These are phyloP conservation scores for Pseudozyma tsukubaensis DNA, from an alignment of 1,284 basidiomycete species.

Conservation along the genomic window DNA sequence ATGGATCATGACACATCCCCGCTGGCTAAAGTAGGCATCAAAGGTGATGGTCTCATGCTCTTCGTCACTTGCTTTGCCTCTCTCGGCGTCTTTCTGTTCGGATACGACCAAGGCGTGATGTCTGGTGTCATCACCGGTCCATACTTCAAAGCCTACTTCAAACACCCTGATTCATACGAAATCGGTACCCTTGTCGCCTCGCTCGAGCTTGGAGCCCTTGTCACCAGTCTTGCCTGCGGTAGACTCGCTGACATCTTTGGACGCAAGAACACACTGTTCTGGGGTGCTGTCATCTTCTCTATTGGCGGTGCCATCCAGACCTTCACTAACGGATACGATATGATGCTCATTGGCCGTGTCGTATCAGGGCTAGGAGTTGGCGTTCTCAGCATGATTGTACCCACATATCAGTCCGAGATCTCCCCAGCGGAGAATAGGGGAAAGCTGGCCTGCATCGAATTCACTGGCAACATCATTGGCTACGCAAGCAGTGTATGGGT, in stretches of 20 bases:
- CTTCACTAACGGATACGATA: slow-evolving; percentile 81
- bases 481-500: slow-evolving; percentile 85
- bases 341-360: slow-evolving; percentile 88
- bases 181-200: slow-evolving; percentile 82
- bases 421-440: slow-evolving; percentile 85
- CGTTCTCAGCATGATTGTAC: slow-evolving; percentile 87
- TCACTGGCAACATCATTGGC: slow-evolving; percentile 86
- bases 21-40: slow-evolving; percentile 57
- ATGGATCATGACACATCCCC: slow-evolving; percentile 56
- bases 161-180: slow-evolving; percentile 75
- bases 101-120: slow-evolving; percentile 69
- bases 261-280: slow-evolving; percentile 85
- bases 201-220: slow-evolving; percentile 82
- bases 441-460: slow-evolving; percentile 87
- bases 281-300: slow-evolving; percentile 87
- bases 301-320: slow-evolving; percentile 91
- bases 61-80: slow-evolving; percentile 79
- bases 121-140: slow-evolving; percentile 90
- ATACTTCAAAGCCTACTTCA: slow-evolving; percentile 77
- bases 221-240: slow-evolving; percentile 87
- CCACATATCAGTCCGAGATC: slow-evolving; percentile 97
- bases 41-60: slow-evolving; percentile 64
- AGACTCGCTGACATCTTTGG: slow-evolving; percentile 87
- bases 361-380: slow-evolving; percentile 94
- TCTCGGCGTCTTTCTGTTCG: slow-evolving; percentile 86